Evolutionary conservation across 805 yeast species (phyloP).

Genomic region (Candida caryicola): DNA sequence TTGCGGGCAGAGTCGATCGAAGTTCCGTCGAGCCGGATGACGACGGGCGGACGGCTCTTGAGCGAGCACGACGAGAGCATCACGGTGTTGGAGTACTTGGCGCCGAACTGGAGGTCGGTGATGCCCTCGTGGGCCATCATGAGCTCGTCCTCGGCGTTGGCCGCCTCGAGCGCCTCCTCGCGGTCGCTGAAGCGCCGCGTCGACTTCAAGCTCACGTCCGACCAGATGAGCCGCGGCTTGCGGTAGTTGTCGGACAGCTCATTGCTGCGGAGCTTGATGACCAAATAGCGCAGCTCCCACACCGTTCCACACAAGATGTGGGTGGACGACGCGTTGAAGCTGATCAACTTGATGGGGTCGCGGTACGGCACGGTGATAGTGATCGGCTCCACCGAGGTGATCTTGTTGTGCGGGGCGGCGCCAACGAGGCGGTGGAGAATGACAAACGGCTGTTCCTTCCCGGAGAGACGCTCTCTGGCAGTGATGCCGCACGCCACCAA

Average conservation of each 20-base stretch:
- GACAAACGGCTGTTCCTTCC: constrained; percentile 73
- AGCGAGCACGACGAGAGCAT: constrained; percentile 39
- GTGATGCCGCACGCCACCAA: constrained; percentile 79
- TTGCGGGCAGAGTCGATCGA: constrained; percentile 39
- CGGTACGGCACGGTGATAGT: constrained; percentile 80
- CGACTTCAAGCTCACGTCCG: constrained; percentile 22
- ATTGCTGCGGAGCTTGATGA: constrained; percentile 61
- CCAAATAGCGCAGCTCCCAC: constrained; percentile 74
- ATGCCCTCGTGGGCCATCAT: constrained; percentile 83
- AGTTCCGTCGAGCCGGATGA: constrained; percentile 39
- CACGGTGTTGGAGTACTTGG: constrained; percentile 31
- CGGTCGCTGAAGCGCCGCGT: constrained; percentile 12
- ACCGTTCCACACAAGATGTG: constrained; percentile 74
- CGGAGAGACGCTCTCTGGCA: constrained; percentile 67
- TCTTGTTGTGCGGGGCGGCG: constrained; percentile 4
- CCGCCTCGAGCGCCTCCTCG: constrained; percentile 7
- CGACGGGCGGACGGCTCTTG: constrained; percentile 30
- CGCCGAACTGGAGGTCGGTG: constrained; percentile 66
- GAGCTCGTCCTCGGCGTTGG: constrained; percentile 20
- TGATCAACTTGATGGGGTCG: constrained; percentile 75
- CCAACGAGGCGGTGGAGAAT: constrained; percentile 47
- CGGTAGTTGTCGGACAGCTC: constrained; percentile 42
- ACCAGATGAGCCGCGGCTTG: constrained; percentile 40
- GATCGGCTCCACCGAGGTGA: constrained; percentile 49
- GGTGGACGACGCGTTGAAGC: constrained; percentile 68